Evolutionary conservation across 2,329 filamentous ascomycete genomes (phyloP).

Genomic region (Colletotrichum liaoningense): DNA sequence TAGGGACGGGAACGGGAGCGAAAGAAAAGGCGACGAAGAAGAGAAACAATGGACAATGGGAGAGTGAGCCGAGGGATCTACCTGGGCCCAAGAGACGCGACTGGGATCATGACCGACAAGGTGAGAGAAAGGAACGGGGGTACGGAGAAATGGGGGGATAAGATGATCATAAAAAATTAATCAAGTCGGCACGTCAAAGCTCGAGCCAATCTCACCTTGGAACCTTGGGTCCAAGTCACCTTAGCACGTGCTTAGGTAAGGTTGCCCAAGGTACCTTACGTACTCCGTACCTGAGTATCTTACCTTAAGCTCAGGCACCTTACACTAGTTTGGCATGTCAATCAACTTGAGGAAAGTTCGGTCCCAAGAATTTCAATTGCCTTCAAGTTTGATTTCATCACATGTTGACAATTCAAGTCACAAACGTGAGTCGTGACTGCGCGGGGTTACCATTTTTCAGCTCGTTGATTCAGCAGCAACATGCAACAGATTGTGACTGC

Average conservation of each 20-base stretch:
- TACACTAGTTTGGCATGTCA: neutral
- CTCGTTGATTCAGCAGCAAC: neutral
- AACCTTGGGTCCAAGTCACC: neutral
- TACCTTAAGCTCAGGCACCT: neutral
- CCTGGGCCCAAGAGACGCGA: neutral
- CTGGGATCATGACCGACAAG: neutral
- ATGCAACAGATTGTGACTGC: neutral
- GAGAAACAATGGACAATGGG: constrained; percentile 20
- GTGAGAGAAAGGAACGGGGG: neutral
- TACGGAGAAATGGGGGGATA: neutral
- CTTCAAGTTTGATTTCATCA: neutral
- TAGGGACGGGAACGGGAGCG: constrained; percentile 18
- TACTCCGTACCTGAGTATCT: no score
- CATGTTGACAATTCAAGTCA: neutral
- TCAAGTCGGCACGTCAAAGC: constrained; percentile 11
- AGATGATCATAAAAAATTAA: neutral
- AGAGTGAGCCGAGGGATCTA: neutral
- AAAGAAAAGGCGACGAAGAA: constrained; percentile 15
- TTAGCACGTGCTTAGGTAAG: neutral
- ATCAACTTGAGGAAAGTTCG: neutral
- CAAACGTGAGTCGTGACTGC: neutral
- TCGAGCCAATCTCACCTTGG: constrained; percentile 7
- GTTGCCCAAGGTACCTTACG: no score
- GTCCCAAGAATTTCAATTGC: neutral
- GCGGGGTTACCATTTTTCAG: neutral